These are phyloP conservation scores for Venturia effusa DNA, from an alignment of 2,329 filamentous ascomycete species.

Conservation along the genomic window DNA sequence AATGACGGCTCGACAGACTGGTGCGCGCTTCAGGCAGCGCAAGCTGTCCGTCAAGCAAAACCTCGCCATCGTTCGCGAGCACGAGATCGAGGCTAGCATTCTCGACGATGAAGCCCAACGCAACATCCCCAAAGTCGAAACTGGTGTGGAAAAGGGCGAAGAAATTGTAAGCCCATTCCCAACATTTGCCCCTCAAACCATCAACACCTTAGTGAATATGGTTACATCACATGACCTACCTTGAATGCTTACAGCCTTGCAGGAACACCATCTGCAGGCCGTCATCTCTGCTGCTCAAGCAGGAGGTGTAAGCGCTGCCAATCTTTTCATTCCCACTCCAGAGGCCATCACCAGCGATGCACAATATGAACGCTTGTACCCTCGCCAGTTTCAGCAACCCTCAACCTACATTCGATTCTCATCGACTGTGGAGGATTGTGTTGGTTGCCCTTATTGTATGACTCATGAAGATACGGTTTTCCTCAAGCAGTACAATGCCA, in stretches of 20 bases:
- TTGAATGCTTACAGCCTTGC: slow-evolving; percentile 16
- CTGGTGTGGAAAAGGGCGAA: slow-evolving; percentile 92
- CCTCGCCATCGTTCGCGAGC: slow-evolving; percentile 76
- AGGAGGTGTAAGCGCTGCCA: slow-evolving; percentile 48
- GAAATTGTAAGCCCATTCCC: slow-evolving; percentile 70
- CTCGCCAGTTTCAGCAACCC: slow-evolving; percentile 67
- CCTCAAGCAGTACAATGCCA: slow-evolving; percentile 73
- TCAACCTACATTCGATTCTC: slow-evolving; percentile 95
- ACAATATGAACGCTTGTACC: slow-evolving; percentile 79
- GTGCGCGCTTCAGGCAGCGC: slow-evolving; percentile 64
- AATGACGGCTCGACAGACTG: slow-evolving; percentile 19
- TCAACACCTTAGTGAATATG: slow-evolving; percentile 23
- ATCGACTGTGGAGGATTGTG: slow-evolving; percentile 92
- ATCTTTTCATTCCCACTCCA: slow-evolving; percentile 57
- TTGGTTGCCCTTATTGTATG: slow-evolving; percentile 88
- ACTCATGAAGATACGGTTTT: slow-evolving; percentile 80
- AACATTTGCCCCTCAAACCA: neutral
- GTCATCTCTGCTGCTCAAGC: slow-evolving; percentile 56
- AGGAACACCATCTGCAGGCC: slow-evolving; percentile 95
- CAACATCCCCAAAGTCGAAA: slow-evolving; percentile 76
- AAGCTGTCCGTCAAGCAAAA: slow-evolving; percentile 88
- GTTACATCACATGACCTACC: slow-evolving; percentile 21
- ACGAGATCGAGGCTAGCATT: slow-evolving; percentile 68
- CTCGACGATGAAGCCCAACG: slow-evolving; percentile 79
- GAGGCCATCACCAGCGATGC: slow-evolving; percentile 44